Conservation (phyloP, 306 rosid genomes). For the Ormosia emarginata region DNA sequence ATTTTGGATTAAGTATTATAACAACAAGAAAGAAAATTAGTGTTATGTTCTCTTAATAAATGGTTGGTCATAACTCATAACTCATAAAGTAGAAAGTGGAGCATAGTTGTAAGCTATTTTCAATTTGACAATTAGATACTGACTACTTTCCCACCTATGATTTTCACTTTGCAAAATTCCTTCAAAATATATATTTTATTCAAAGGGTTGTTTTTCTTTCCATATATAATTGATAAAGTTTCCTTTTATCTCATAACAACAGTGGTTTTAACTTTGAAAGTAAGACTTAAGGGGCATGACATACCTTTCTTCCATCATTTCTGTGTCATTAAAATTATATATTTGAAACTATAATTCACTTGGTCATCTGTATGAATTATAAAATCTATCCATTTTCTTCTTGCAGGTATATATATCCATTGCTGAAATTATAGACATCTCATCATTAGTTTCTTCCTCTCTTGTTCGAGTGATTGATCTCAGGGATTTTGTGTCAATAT, state of each 20-base stretch:
- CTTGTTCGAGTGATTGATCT: conserved; percentile 59
- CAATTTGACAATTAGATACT: not conserved
- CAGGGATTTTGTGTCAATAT: conserved; percentile 64
- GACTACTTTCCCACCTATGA: not conserved
- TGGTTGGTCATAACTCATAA: not conserved
- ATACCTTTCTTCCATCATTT: conserved; percentile 5
- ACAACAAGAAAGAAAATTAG: not conserved
- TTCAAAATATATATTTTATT: not conserved
- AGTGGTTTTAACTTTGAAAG: not conserved
- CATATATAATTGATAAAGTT: not conserved
- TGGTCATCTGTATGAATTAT: not conserved
- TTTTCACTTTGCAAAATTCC: not conserved
- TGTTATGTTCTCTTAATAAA: not conserved
- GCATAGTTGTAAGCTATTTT: not conserved
- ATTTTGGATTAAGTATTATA: no score
- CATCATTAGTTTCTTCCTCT: conserved; percentile 59
- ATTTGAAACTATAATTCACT: not conserved
- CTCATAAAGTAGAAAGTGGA: not conserved
- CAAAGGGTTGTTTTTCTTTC: not conserved
- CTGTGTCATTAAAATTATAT: not conserved
- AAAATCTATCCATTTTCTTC: not conserved
- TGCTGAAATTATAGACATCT: conserved; percentile 66
- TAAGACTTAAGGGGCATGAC: not conserved
- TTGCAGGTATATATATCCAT: conserved; percentile 78
- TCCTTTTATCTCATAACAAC: not conserved